These are phyloP conservation scores for Colletotrichum abscissum DNA, from an alignment of 2,329 filamentous ascomycete species.

Conservation along the genomic window DNA sequence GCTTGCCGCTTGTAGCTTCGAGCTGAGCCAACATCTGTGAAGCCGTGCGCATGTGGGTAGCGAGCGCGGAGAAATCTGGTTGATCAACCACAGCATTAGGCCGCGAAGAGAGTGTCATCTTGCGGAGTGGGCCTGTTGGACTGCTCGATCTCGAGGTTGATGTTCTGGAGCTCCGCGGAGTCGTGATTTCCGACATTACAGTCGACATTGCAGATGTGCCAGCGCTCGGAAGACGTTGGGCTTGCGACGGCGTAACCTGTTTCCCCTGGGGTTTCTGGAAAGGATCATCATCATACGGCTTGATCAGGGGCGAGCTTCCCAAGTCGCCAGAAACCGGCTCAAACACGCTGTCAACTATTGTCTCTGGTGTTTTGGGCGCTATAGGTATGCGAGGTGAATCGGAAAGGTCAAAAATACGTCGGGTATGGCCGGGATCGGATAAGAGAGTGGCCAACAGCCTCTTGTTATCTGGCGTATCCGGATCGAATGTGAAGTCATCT, in stretches of 20 bases:
- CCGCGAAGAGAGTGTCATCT: constrained; percentile 68
- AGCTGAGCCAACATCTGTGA: constrained; percentile 89
- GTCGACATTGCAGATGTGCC: constrained; percentile 65
- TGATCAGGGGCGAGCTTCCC: constrained; percentile 77
- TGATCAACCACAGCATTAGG: constrained; percentile 72
- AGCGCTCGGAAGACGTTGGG: constrained; percentile 70
- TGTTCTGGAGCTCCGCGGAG: constrained; percentile 76
- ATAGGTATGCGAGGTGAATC: constrained; percentile 69
- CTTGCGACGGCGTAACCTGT: constrained; percentile 43
- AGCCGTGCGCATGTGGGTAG: constrained; percentile 88
- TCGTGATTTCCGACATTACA: constrained; percentile 69
- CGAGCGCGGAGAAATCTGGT: constrained; percentile 83
- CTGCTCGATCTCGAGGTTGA: constrained; percentile 75
- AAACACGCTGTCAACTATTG: constrained; percentile 78
- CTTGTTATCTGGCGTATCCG: constrained; percentile 78
- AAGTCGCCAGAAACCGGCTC: constrained; percentile 85
- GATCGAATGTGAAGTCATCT: constrained; percentile 87
- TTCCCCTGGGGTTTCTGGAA: constrained; percentile 39
- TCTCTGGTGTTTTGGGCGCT: constrained; percentile 54
- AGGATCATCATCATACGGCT: constrained; percentile 61
- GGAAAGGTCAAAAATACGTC: constrained; percentile 74
- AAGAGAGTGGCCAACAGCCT: constrained; percentile 69
- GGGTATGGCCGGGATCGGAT: constrained; percentile 66
- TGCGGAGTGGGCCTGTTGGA: constrained; percentile 71
- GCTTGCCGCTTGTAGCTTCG: constrained; percentile 82